Evolutionary conservation across 2,329 filamentous ascomycete genomes (phyloP).

Genomic region (Phoma sp.): DNA sequence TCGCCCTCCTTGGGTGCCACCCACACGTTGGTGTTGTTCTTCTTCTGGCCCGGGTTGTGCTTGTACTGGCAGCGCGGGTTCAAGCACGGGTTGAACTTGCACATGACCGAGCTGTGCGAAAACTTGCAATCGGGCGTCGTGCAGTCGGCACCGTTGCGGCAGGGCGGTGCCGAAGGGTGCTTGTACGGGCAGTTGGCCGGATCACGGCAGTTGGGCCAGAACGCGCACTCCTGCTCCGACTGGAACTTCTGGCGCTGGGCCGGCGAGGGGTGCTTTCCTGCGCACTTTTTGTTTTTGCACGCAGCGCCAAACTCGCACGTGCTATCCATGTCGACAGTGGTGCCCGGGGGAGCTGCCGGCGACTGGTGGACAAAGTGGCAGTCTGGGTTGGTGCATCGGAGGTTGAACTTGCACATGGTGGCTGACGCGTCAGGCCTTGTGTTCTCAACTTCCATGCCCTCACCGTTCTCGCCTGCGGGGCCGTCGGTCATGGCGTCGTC

Average conservation of each 20-base stretch:
- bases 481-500: conserved; percentile 49
- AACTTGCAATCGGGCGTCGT: conserved; percentile 84
- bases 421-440: conserved; percentile 65
- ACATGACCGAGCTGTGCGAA: conserved; percentile 82
- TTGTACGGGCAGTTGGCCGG: conserved; percentile 80
- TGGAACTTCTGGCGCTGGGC: conserved; percentile 81
- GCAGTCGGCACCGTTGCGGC: conserved; percentile 91
- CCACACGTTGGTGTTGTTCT: conserved; percentile 85
- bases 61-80: conserved; percentile 89
- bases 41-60: conserved; percentile 87
- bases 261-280: conserved; percentile 89
- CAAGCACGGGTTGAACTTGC: conserved; percentile 90
- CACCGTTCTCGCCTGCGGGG: conserved; percentile 49
- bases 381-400: conserved; percentile 84
- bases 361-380: conserved; percentile 96
- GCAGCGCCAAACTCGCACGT: conserved; percentile 84
- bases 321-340: conserved; percentile 79
- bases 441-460: conserved; percentile 70
- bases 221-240: conserved; percentile 85
- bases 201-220: conserved; percentile 91
- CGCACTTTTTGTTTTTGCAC: conserved; percentile 96
- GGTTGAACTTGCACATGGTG: conserved; percentile 86
- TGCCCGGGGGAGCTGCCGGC: conserved; percentile 81
- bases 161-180: conserved; percentile 85
- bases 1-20: conserved; percentile 62